phyloP scores from a whole-genome alignment of 345 rosid species.

The Geranium rotundifolium region DNA sequence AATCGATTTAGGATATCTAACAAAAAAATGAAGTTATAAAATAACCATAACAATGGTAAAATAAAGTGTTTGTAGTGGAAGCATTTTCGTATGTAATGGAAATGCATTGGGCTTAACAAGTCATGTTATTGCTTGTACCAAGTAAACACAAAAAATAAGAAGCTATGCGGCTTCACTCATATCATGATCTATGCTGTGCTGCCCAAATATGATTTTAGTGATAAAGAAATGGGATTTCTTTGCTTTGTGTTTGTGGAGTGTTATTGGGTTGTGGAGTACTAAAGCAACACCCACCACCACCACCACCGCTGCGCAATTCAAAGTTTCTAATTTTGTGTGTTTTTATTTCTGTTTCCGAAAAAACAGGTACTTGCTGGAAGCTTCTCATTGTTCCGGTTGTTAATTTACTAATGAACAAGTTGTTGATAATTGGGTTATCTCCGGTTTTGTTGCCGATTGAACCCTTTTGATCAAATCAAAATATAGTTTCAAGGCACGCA shows the following conservation, averaged over 20 bases:
- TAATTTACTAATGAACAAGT: background rate
- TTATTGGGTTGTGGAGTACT: background rate
- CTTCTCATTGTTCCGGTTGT: background rate
- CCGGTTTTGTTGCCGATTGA: background rate
- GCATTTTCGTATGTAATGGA: background rate
- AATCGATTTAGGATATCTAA: no score
- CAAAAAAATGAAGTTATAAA: no score
- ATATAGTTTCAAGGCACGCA: no score
- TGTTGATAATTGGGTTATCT: background rate
- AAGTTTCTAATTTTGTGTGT: no score
- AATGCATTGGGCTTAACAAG: constrained; percentile 24
- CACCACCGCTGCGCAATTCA: background rate
- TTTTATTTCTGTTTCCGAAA: background rate
- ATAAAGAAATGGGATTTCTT: background rate
- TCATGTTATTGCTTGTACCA: constrained; percentile 13
- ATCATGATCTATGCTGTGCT: background rate
- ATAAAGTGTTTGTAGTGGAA: constrained; percentile 13
- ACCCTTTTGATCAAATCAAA: no score
- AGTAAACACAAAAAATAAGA: background rate
- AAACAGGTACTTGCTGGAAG: background rate
- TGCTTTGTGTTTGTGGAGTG: background rate
- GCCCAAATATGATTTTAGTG: background rate
- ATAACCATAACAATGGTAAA: no score
- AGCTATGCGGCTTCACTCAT: background rate
- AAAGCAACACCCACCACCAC: background rate